A percentile compares a stretch with the other conserved stretches of the same genome.
Evolutionary conservation across 2,329 filamentous ascomycete genomes (phyloP).

Genomic region (Bretziella fagacearum): DNA sequence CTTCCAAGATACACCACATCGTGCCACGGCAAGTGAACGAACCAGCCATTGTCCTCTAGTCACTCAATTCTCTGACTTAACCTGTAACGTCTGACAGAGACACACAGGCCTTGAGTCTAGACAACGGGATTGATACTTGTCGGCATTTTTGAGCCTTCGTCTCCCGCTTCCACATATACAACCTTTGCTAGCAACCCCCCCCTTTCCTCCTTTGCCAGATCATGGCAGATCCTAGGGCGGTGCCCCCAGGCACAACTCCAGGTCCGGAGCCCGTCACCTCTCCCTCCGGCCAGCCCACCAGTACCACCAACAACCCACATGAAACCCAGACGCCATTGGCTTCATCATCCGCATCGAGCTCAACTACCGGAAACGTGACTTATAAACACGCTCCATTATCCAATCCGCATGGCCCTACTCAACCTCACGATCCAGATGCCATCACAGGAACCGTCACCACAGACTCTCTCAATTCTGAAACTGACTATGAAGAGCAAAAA

Average conservation of each 20-base stretch:
- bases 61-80: too few relatives aligned
- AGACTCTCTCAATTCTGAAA: conserved; percentile 5
- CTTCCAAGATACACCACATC: too few relatives aligned
- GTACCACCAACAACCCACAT: not conserved
- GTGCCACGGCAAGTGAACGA: too few relatives aligned
- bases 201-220: not conserved
- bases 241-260: not conserved
- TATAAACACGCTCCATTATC: too few relatives aligned
- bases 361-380: not conserved
- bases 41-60: too few relatives aligned
- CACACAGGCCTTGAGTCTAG: too few relatives aligned
- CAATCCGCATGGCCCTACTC: too few relatives aligned
- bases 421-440: not conserved
- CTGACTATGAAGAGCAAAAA: conserved; percentile 11
- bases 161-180: not conserved
- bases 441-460: conserved; percentile 8
- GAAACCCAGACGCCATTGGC: not conserved
- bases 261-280: conserved; percentile 9
- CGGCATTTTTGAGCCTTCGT: not conserved
- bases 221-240: conserved; percentile 9
- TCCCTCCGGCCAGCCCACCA: not conserved
- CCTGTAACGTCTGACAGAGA: too few relatives aligned
- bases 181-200: too few relatives aligned
- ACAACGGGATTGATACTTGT: too few relatives aligned
- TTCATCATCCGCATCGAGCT: not conserved